Conservation (phyloP, 1,139 yeast species). For the Geotrichum siamense region DNA sequence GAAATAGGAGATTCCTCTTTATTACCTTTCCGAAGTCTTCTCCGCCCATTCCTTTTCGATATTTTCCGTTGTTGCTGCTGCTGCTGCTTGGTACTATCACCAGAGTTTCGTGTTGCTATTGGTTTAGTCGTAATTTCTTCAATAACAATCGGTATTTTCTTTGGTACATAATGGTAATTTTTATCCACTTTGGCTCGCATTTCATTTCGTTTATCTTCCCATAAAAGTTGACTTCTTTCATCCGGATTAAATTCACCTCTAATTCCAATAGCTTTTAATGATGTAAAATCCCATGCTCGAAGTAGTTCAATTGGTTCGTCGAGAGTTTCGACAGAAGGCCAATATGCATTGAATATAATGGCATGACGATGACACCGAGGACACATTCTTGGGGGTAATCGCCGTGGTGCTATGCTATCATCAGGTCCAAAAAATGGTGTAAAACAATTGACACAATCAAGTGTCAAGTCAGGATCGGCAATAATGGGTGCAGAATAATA, state of each 20-base stretch:
- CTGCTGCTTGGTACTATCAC: too few species aligned
- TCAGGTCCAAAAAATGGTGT: conserved; percentile 24
- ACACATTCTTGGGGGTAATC: conserved; percentile 22
- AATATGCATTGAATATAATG: conserved; percentile 25
- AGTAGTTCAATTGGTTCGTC: conserved; percentile 21
- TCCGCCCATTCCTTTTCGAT: too few species aligned
- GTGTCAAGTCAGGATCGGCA: conserved; percentile 17
- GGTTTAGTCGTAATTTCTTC: conserved; percentile 3
- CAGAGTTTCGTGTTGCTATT: too few species aligned
- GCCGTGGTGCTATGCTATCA: conserved; percentile 16
- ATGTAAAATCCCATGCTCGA: conserved; percentile 18
- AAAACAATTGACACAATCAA: conserved; percentile 26
- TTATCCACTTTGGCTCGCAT: not conserved
- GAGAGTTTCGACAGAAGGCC: conserved; percentile 26
- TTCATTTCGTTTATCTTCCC: conserved; percentile 2
- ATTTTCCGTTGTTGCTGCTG: too few species aligned
- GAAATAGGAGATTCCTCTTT: too few species aligned
- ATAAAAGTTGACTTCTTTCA: conserved; percentile 7
- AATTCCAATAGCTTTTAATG: conserved; percentile 14
- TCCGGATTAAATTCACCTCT: conserved; percentile 17
- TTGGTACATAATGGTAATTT: not conserved
- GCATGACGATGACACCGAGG: conserved; percentile 33
- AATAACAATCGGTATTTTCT: not conserved
- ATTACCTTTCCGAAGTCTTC: too few species aligned
- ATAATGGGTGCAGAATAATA: conserved; percentile 23